Evolutionary conservation across 306 rosid species (phyloP).

Genomic region (Pterocarpus macrocarpus): DNA sequence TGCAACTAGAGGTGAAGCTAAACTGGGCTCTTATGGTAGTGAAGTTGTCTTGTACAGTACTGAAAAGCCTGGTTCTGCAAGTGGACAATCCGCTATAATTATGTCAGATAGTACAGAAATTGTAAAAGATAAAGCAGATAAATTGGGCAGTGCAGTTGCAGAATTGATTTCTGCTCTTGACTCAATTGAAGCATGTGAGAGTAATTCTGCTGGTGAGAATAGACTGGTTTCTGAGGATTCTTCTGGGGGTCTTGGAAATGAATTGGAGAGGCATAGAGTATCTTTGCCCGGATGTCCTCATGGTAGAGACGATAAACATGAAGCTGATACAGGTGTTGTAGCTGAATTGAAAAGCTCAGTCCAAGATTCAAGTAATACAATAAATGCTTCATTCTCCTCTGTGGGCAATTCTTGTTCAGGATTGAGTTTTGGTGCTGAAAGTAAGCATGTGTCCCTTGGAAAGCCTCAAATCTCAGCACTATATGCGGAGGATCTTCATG

Average conservation of each 20-base stretch:
- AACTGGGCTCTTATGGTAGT: conserved; percentile 48
- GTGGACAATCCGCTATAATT: conserved; percentile 42
- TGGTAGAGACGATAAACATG: conserved; percentile 45
- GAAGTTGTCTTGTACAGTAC: conserved; percentile 43
- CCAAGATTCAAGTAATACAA: conserved; percentile 57
- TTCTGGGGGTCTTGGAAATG: conserved; percentile 54
- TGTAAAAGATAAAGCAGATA: conserved; percentile 47
- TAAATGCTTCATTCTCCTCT: conserved; percentile 54
- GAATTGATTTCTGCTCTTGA: conserved; percentile 47
- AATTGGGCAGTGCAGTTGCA: conserved; percentile 46
- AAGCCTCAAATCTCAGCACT: conserved; percentile 45
- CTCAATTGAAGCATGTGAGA: conserved; percentile 41
- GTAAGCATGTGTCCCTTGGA: conserved; percentile 48
- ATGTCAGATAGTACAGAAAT: conserved; percentile 46
- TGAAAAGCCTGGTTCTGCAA: conserved; percentile 47
- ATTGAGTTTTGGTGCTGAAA: conserved; percentile 56
- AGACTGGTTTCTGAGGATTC: conserved; percentile 51
- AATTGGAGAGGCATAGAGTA: conserved; percentile 42
- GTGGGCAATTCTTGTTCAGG: conserved; percentile 65
- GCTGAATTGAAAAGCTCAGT: conserved; percentile 48
- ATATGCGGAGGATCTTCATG: conserved; percentile 48
- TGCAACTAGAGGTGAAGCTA: conserved; percentile 50
- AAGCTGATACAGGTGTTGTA: conserved; percentile 50
- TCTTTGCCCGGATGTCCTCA: conserved; percentile 41
- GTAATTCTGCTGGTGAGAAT: conserved; percentile 54